Base-by-base conservation (phyloP, 331 rosid species). In the Acacia pycnantha region DNA sequence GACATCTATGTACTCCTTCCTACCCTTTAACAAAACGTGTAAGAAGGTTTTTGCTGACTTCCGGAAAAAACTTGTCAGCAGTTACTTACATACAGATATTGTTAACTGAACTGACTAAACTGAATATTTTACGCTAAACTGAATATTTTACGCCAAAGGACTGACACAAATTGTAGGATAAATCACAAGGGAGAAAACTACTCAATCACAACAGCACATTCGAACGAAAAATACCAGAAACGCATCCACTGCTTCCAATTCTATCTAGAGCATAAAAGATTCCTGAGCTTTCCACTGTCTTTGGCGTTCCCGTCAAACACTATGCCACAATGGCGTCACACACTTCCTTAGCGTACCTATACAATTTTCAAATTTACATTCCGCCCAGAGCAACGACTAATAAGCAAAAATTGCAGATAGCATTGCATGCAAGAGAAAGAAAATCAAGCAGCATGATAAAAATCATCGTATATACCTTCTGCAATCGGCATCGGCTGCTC, bases 271-370 rank as follows among this genome's bases (percentile, higher is more conserved):
- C 97, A 94, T 85, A 80, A 96, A 96, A 21, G 81, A 90, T 67
- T 97, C 93, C 88, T 94, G 99, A 79, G 99, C 97, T 83, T 95
- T 95, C 99, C 85, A 95, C 99, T 4, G 99, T 95, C 92, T 95
- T 95, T 0, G 99, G 95, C 88, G 98, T 88, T 53, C 99, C 99
- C 8, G 99, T 92, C 77, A 96, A 83, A 89, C 99, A 96, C 87
- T 96, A 94, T 1, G 97, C 97, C 80, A 90, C 97, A 79, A 96
- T 82, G 6, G 98, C 89, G 53, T 96, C 99, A 37, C 99, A 96
- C 14, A 87, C 93, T 82, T 96, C 99, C 87, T 96, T 96, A n/a
- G 87, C 98, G 37, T 68, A 91, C 89, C 99, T 96, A 79, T 37
- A 59, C 44, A 61, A 59, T 74, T 67, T 64, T 76, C 56, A 80